Conservation (phyloP, 2,329 filamentous ascomycete species). For the Leptodontidium sp. region DNA sequence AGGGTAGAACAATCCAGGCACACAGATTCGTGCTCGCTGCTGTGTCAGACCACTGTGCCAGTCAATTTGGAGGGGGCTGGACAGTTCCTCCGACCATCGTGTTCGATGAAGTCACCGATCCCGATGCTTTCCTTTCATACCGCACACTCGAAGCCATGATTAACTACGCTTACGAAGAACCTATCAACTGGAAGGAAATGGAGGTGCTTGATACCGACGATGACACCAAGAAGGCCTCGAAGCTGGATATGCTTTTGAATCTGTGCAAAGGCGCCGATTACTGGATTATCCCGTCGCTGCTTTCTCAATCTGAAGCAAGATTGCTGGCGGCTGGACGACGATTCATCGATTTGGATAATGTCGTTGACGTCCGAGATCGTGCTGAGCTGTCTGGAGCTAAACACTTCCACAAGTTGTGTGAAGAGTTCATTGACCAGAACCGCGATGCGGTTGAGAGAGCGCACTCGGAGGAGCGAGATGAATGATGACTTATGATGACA, state of each 20-base stretch:
- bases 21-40: slow-evolving; percentile 36
- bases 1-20: slow-evolving; percentile 34
- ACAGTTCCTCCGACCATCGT: slow-evolving; percentile 17
- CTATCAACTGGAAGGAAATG: slow-evolving; percentile 41
- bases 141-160: slow-evolving; percentile 39
- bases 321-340: slow-evolving; percentile 31
- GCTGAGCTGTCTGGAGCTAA: slow-evolving; percentile 29
- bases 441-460: slow-evolving; percentile 1
- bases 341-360: slow-evolving; percentile 40
- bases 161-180: slow-evolving; percentile 37
- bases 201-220: slow-evolving; percentile 32
- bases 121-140: slow-evolving; percentile 34
- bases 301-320: slow-evolving; percentile 35
- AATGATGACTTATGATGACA: background rate
- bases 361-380: slow-evolving; percentile 21
- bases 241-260: slow-evolving; percentile 39
- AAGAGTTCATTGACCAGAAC: slow-evolving; percentile 4
- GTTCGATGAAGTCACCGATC: slow-evolving; percentile 32
- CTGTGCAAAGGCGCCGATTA: slow-evolving; percentile 40
- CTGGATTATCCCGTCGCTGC: slow-evolving; percentile 35
- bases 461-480: background rate
- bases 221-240: slow-evolving; percentile 25
- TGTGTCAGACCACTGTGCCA: slow-evolving; percentile 31
- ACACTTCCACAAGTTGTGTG: slow-evolving; percentile 21
- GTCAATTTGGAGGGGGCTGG: slow-evolving; percentile 32